Percentiles rank a stretch among this genome's conserved stretches.
Conservation (phyloP, 257 asterid genomes). For the Apocynum venetum region DNA sequence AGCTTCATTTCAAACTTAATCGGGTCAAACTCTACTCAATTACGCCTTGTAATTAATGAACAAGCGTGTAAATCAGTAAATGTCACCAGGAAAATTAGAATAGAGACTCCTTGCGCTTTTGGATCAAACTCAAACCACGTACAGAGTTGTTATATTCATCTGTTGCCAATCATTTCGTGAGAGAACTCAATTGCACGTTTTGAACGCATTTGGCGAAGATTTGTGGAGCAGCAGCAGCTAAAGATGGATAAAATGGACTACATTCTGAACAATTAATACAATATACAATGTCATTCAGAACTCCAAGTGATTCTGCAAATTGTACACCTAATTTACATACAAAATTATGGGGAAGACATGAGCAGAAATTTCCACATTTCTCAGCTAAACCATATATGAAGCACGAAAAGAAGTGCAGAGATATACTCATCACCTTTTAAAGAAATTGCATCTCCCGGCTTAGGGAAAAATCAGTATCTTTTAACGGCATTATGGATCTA, state of each 20-base stretch:
- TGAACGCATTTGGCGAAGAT: background rate
- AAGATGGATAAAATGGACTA: background rate
- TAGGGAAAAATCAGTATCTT: conserved; percentile 5
- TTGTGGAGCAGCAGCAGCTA: background rate
- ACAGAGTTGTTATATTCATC: too few species aligned
- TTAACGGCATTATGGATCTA: conserved; percentile 10
- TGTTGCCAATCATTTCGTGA: too few species aligned
- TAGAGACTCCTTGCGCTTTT: too few species aligned
- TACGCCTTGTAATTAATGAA: too few species aligned
- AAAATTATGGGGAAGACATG: background rate
- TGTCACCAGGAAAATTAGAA: too few species aligned
- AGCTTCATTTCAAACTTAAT: too few species aligned
- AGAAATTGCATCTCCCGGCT: background rate
- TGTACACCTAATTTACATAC: conserved; percentile 6
- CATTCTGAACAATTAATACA: background rate
- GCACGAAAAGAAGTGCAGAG: background rate
- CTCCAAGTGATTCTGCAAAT: background rate
- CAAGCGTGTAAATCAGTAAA: too few species aligned
- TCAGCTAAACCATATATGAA: conserved; percentile 2
- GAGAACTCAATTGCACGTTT: background rate
- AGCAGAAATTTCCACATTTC: conserved; percentile 10
- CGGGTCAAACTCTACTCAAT: too few species aligned
- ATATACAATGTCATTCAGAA: background rate
- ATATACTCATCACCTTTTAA: background rate
- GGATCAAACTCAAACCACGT: background rate